Percentiles rank a stretch among this genome's conserved stretches.
phyloP scores from a whole-genome alignment of 257 asterid species.

The Plantago ovata region DNA sequence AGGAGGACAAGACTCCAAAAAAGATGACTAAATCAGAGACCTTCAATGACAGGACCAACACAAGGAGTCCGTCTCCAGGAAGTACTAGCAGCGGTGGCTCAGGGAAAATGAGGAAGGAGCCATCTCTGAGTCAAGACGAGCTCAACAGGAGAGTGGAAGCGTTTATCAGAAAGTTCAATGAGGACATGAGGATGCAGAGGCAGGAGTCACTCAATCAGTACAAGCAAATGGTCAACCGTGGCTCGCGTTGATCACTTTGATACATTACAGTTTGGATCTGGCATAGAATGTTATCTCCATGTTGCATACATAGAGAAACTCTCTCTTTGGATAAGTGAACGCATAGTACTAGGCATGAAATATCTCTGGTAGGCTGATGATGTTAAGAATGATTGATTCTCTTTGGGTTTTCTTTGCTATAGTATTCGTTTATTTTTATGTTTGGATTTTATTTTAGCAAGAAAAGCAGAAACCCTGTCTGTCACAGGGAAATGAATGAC shows the following conservation, averaged over 20 bases:
- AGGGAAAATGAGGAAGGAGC: slow-evolving; percentile 50
- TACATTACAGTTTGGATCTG: background rate
- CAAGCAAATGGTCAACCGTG: slow-evolving; percentile 42
- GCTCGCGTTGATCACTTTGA: slow-evolving; percentile 20
- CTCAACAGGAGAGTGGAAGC: slow-evolving; percentile 74
- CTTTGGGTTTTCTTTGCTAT: background rate
- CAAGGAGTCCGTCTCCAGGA: slow-evolving; percentile 19
- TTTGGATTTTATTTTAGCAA: background rate
- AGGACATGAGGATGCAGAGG: slow-evolving; percentile 79
- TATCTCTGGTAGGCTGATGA: no score
- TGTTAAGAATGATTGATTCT: background rate
- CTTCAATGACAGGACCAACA: slow-evolving; percentile 33
- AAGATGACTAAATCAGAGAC: slow-evolving; percentile 65
- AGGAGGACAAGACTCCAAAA: slow-evolving; percentile 24
- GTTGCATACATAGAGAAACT: slow-evolving; percentile 1
- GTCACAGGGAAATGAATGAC: background rate
- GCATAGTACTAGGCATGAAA: no score
- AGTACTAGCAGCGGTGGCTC: slow-evolving; percentile 22
- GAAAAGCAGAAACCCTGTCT: background rate
- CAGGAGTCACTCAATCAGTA: slow-evolving; percentile 72
- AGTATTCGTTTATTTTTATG: background rate
- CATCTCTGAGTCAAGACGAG: slow-evolving; percentile 73
- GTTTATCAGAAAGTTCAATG: slow-evolving; percentile 73
- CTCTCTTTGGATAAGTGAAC: slow-evolving; percentile 7
- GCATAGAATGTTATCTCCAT: background rate